phyloP scores from a whole-genome alignment of 371 early-diverging fungal genomes.

The Vairimorpha ceranae region DNA sequence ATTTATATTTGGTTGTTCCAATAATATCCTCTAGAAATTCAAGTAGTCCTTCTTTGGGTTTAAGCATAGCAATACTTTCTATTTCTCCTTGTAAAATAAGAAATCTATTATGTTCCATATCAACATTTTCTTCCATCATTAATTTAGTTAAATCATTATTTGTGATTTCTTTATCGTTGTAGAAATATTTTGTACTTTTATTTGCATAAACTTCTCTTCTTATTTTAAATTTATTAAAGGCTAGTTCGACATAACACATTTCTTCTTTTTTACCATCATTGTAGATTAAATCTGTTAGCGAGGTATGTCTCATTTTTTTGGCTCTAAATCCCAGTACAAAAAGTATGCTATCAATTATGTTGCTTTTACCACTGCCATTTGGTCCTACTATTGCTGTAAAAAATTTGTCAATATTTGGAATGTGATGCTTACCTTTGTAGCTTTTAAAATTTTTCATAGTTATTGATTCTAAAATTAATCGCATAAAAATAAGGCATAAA shows the following conservation, averaged over 20 bases:
- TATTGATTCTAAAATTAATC: slow-evolving; percentile 31
- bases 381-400: slow-evolving; percentile 79
- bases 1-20: slow-evolving; percentile 81
- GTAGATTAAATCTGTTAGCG: slow-evolving; percentile 87
- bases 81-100: slow-evolving; percentile 98
- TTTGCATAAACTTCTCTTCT: slow-evolving; percentile 29
- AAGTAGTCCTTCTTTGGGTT: slow-evolving; percentile 89
- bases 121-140: slow-evolving; percentile 79
- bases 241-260: slow-evolving; percentile 81
- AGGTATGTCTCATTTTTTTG: slow-evolving; percentile 92
- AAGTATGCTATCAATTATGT: slow-evolving; percentile 93
- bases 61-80: slow-evolving; percentile 95
- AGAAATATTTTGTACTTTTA: slow-evolving; percentile 46
- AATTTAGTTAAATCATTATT: slow-evolving; percentile 65
- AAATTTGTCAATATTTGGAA: slow-evolving; percentile 51
- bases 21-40: slow-evolving; percentile 99
- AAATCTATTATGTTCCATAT: slow-evolving; percentile 94
- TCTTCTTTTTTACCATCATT: slow-evolving; percentile 72
- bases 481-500: too few species aligned
- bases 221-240: slow-evolving; percentile 70
- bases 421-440: slow-evolving; percentile 60
- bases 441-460: slow-evolving; percentile 62
- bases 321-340: slow-evolving; percentile 99
- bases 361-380: slow-evolving; percentile 98
- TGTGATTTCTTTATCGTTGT: slow-evolving; percentile 65